Evolutionary conservation across 441 rosid species (phyloP).

Genomic region (Croton setiger): DNA sequence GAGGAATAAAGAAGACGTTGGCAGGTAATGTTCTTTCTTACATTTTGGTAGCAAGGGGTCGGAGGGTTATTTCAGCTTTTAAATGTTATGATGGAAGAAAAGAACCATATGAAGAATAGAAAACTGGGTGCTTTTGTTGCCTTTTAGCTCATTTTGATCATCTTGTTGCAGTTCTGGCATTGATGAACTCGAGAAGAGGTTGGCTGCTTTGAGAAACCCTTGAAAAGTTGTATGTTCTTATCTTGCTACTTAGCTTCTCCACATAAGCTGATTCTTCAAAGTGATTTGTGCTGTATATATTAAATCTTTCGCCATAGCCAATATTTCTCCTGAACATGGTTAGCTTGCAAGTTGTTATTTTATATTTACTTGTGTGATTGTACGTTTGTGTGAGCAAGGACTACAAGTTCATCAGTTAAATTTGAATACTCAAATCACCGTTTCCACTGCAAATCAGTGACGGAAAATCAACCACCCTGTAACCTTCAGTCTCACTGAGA

Average conservation of each 20-base stretch:
- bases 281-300: conserved; percentile 23
- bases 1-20: conserved; percentile 52
- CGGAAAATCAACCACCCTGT: too few relatives aligned
- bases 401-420: too few relatives aligned
- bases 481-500: too few relatives aligned
- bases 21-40: conserved; percentile 49
- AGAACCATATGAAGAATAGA: background rate
- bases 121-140: background rate
- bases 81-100: background rate
- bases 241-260: conserved; percentile 4
- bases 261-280: background rate
- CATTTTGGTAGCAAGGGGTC: background rate
- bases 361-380: too few relatives aligned
- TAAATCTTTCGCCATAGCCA: background rate
- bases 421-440: too few relatives aligned
- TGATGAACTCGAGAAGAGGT: conserved; percentile 77
- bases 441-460: too few relatives aligned
- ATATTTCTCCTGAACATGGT: conserved; percentile 1
- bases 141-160: background rate
- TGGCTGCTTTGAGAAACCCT: conserved; percentile 81
- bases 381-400: too few relatives aligned
- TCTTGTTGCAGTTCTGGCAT: conserved; percentile 59
- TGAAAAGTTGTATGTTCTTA: conserved; percentile 20
- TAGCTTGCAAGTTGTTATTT: conserved; percentile 9
- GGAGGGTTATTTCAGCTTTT: too few relatives aligned